Conservation (phyloP, 179 eudicot genomes). For the Silene coronaria region DNA sequence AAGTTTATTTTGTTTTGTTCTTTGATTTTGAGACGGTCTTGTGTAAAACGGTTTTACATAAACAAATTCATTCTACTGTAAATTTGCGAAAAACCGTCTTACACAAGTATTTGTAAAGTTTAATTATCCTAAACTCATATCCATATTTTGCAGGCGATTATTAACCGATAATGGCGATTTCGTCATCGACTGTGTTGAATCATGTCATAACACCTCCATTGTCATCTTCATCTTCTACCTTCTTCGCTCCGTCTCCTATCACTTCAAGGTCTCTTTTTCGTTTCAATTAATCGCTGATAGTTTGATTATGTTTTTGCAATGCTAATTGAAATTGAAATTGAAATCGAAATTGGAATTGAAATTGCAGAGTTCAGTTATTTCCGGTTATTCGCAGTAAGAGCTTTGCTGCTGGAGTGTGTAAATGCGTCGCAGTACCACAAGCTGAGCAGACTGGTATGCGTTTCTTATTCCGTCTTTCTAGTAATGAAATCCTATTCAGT, state of each 20-base stretch:
- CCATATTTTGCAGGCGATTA: too few species aligned
- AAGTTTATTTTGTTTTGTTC: too few species aligned
- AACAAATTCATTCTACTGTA: too few species aligned
- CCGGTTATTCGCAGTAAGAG: conserved; percentile 9
- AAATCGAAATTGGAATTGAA: background rate
- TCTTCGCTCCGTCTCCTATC: conserved; percentile 11
- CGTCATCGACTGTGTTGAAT: background rate
- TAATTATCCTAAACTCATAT: too few species aligned
- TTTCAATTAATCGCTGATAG: background rate
- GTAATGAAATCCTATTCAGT: background rate
- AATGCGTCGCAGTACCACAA: conserved; percentile 51
- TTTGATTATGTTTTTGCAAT: background rate
- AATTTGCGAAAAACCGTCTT: too few species aligned
- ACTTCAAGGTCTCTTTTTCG: conserved; percentile 9
- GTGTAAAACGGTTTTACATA: too few species aligned
- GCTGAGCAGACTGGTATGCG: conserved; percentile 45
- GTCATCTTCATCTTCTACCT: conserved; percentile 25
- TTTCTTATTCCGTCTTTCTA: background rate
- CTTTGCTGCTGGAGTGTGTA: conserved; percentile 25
- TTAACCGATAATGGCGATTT: background rate
- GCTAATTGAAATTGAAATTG: background rate
- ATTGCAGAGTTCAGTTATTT: conserved; percentile 36
- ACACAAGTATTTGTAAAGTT: too few species aligned
- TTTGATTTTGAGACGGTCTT: too few species aligned
- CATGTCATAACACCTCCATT: conserved; percentile 2